Conservation (phyloP, 495 filamentous ascomycete genomes). For the Usnea hakonensis region DNA sequence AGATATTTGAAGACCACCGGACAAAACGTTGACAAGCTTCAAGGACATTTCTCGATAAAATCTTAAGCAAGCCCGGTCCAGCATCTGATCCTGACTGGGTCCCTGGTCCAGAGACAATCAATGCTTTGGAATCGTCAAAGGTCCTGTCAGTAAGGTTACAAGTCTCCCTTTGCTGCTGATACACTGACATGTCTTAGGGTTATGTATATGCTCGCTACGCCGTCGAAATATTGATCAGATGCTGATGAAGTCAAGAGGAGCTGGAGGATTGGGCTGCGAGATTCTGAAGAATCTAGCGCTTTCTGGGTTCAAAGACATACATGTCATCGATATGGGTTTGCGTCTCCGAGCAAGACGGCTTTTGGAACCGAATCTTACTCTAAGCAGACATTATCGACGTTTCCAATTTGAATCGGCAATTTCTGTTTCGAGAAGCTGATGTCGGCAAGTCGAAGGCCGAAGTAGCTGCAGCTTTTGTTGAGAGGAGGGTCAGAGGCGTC, state of each 20-base stretch:
- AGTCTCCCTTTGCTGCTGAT: conserved; percentile 21
- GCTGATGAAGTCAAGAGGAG: conserved; percentile 52
- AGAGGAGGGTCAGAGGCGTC: conserved; percentile 78
- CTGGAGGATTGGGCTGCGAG: conserved; percentile 93
- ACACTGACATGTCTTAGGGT: conserved; percentile 32
- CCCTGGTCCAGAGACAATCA: conserved; percentile 55
- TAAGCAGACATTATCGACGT: conserved; percentile 86
- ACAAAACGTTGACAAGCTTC: not conserved
- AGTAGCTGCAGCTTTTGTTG: conserved; percentile 84
- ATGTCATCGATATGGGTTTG: conserved; percentile 97
- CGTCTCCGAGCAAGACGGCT: not conserved
- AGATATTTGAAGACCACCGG: not conserved
- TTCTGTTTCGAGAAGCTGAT: conserved; percentile 87
- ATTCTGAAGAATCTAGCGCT: conserved; percentile 94
- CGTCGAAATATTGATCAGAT: conserved; percentile 22
- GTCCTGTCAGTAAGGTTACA: conserved; percentile 50
- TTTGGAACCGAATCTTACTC: conserved; percentile 22
- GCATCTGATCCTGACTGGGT: conserved; percentile 65
- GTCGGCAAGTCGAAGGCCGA: conserved; percentile 93
- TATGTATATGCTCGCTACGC: conserved; percentile 33
- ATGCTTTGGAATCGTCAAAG: conserved; percentile 55
- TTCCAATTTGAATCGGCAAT: conserved; percentile 96
- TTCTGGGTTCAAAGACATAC: conserved; percentile 92
- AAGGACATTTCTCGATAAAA: conserved; percentile 73
- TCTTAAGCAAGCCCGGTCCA: conserved; percentile 68